Conservation (phyloP, 2,329 filamentous ascomycete genomes). For the Cladosporium colombiae region DNA sequence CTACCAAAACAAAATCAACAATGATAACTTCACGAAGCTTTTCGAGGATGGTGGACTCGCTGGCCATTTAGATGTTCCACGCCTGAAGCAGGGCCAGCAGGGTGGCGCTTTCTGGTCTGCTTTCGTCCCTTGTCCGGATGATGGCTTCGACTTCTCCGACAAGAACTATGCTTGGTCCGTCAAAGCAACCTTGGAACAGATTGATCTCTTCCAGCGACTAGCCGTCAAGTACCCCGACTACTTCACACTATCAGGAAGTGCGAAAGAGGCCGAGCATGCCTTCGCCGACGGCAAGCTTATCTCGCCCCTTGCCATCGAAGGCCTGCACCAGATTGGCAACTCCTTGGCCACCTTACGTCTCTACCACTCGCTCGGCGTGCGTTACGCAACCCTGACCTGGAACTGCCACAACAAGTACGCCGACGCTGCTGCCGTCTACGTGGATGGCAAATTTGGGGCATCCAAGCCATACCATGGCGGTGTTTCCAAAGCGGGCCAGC, state of each 20-base stretch:
- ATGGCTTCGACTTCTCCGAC: constrained; percentile 73
- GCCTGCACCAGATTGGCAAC: constrained; percentile 92
- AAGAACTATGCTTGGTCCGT: constrained; percentile 68
- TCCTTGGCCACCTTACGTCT: constrained; percentile 72
- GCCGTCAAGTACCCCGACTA: constrained; percentile 63
- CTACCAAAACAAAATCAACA: constrained; percentile 78
- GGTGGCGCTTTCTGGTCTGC: constrained; percentile 95
- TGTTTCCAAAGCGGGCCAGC: constrained; percentile 68
- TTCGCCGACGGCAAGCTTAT: constrained; percentile 58
- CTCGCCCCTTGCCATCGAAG: constrained; percentile 79
- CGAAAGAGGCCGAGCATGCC: constrained; percentile 61
- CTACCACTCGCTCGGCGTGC: constrained; percentile 76
- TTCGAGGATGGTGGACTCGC: constrained; percentile 71
- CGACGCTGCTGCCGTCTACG: constrained; percentile 72
- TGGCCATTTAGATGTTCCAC: constrained; percentile 76
- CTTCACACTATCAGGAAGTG: constrained; percentile 66
- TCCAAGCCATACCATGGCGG: constrained; percentile 67
- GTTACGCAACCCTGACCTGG: constrained; percentile 87
- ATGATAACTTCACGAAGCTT: constrained; percentile 63
- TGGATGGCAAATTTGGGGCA: constrained; percentile 43
- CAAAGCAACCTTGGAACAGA: constrained; percentile 69
- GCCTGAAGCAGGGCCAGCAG: constrained; percentile 68
- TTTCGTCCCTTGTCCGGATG: constrained; percentile 72
- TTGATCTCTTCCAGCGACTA: constrained; percentile 71
- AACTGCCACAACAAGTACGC: constrained; percentile 91